Evolutionary conservation across 108 stramenopile species (phyloP).

Genomic region (Seminavis robusta): DNA sequence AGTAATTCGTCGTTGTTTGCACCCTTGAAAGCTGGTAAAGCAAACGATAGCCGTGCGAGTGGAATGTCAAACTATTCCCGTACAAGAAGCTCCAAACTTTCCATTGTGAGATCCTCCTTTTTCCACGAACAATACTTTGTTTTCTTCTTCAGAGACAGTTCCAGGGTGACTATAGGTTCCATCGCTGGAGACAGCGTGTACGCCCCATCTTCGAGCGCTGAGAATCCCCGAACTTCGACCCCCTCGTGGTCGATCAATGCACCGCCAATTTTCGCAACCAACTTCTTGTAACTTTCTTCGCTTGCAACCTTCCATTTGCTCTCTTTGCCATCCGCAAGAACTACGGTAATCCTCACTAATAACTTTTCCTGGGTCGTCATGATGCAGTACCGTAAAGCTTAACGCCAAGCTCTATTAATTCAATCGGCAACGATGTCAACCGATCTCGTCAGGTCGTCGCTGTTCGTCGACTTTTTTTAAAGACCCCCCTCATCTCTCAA

Average conservation of each 20-base stretch:
- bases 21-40: too few relatives aligned
- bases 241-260: background rate
- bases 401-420: too few relatives aligned
- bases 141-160: background rate
- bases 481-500: too few relatives aligned
- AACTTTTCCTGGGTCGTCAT: too few relatives aligned
- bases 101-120: background rate
- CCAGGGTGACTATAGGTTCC: background rate
- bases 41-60: background rate
- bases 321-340: background rate
- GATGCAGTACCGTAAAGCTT: too few relatives aligned
- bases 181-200: background rate
- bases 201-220: background rate
- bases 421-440: too few relatives aligned
- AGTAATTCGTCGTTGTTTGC: background rate
- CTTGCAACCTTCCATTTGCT: background rate
- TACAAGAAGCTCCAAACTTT: background rate
- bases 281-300: background rate
- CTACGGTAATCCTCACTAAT: constrained; percentile 1
- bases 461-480: too few relatives aligned
- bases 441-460: too few relatives aligned
- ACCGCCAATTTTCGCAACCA: background rate
- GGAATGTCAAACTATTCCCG: background rate
- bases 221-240: background rate
- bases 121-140: background rate